phyloP scores from a whole-genome alignment of 257 asterid genomes.

The Phtheirospermum japonicum region DNA sequence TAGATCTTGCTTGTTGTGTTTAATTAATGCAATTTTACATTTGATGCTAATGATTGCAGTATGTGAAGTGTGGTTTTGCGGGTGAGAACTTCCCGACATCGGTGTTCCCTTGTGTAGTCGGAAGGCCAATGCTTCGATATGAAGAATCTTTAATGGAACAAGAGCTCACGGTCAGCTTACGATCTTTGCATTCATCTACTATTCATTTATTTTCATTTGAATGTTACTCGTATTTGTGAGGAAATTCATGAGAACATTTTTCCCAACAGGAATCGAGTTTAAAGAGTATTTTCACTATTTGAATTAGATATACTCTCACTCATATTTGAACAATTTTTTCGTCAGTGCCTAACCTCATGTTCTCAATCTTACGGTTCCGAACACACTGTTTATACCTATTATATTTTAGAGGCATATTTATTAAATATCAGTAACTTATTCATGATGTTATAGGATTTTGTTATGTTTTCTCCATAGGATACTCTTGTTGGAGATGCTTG shows the following conservation, averaged over 20 bases:
- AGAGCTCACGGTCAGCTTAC: slow-evolving; percentile 64
- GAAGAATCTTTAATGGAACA: slow-evolving; percentile 95
- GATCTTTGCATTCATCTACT: slow-evolving; percentile 16
- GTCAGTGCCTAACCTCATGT: slow-evolving; percentile 9
- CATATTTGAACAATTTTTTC: neutral
- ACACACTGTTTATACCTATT: neutral
- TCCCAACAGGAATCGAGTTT: neutral
- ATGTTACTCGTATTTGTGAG: neutral
- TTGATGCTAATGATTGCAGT: slow-evolving; percentile 52
- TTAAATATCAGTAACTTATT: slow-evolving; percentile 11
- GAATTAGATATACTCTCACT: neutral
- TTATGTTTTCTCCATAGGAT: slow-evolving; percentile 46
- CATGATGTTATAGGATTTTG: slow-evolving; percentile 16
- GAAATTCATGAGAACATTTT: neutral
- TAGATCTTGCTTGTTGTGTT: slow-evolving; percentile 14
- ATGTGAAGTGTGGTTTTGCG: slow-evolving; percentile 96
- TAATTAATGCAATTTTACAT: slow-evolving; percentile 8
- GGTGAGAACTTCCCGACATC: slow-evolving; percentile 96
- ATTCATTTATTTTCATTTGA: slow-evolving; percentile 9
- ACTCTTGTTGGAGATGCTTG: slow-evolving; percentile 91
- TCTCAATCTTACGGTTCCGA: slow-evolving; percentile 17
- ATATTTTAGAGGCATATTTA: slow-evolving; percentile 9
- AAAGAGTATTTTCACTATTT: neutral
- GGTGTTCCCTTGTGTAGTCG: slow-evolving; percentile 95
- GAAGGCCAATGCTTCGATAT: slow-evolving; percentile 94